phyloP scores from a whole-genome alignment of 2,329 filamentous ascomycete genomes.

The Coniochaeta pulveracea region DNA sequence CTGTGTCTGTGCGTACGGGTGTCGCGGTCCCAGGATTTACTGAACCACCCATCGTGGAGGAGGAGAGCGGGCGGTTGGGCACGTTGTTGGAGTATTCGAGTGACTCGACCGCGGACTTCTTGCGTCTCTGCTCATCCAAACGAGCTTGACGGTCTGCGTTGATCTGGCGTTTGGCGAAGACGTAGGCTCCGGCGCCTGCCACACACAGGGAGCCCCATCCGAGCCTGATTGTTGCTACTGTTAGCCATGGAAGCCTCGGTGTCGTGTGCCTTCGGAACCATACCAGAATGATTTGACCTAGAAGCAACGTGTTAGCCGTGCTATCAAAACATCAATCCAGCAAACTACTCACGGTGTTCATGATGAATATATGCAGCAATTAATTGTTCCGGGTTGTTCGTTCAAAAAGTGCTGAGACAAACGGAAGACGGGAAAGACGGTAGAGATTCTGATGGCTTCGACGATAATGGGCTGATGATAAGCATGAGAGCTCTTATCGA shows the following conservation, averaged over 20 bases:
- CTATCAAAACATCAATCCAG: not conserved
- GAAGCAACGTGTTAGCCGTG: not conserved
- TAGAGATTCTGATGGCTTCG: too few relatives aligned
- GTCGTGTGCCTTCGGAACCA: constrained; percentile 11
- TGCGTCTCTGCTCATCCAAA: constrained; percentile 53
- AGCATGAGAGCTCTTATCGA: too few relatives aligned
- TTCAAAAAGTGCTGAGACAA: too few relatives aligned
- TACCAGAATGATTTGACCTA: constrained; percentile 59
- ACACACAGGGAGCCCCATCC: constrained; percentile 86
- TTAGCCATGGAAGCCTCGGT: constrained; percentile 6
- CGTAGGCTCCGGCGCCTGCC: constrained; percentile 85
- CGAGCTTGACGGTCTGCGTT: constrained; percentile 75
- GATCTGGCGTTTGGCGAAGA: constrained; percentile 90
- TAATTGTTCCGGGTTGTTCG: too few relatives aligned
- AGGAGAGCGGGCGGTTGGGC: constrained; percentile 20
- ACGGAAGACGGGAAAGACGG: too few relatives aligned
- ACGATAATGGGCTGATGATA: constrained; percentile 3
- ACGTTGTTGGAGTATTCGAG: constrained; percentile 36
- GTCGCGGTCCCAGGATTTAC: constrained; percentile 24
- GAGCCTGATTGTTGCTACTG: constrained; percentile 43
- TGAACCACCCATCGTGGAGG: constrained; percentile 23
- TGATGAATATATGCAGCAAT: constrained; percentile 17
- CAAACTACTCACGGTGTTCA: constrained; percentile 41
- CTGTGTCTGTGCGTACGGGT: constrained; percentile 46
- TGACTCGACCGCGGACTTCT: constrained; percentile 47